Evolutionary conservation across 106 monocot genomes (phyloP).

Genomic region (Alisma plantagoaquatica): DNA sequence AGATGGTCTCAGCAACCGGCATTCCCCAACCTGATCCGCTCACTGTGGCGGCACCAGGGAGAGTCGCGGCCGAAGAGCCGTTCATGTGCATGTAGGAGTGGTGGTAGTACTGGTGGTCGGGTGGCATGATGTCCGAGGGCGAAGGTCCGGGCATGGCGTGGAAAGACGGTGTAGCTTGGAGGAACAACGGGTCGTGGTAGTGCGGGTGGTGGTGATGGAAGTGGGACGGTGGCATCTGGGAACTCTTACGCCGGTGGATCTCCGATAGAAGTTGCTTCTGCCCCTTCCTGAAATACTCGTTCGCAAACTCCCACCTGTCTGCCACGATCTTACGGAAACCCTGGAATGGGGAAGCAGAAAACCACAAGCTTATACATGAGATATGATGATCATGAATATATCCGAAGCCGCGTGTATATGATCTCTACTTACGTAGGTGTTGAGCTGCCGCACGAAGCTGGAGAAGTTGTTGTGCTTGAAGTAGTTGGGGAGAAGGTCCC

Average conservation of each 20-base stretch:
- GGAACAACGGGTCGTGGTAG: conserved; percentile 7
- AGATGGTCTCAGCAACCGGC: not conserved
- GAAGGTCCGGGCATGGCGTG: no score
- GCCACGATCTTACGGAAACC: conserved; percentile 89
- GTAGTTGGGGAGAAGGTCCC: conserved; percentile 72
- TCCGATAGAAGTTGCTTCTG: conserved; percentile 66
- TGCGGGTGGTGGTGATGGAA: not conserved
- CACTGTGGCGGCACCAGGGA: not conserved
- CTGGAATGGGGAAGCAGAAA: conserved; percentile 20
- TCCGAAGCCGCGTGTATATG: no score
- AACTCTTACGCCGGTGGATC: conserved; percentile 56
- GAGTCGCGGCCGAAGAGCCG: not conserved
- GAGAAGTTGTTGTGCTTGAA: conserved; percentile 99
- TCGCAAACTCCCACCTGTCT: conserved; percentile 96
- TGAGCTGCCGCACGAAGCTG: conserved; percentile 85
- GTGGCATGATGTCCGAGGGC: no score
- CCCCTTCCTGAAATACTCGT: conserved; percentile 76
- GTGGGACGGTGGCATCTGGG: not conserved
- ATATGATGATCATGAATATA: not conserved
- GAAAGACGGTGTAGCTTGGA: no score
- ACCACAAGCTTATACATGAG: not conserved
- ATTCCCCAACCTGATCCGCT: not conserved
- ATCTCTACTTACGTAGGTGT: conserved; percentile 48
- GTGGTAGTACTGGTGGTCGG: conserved; percentile 22
- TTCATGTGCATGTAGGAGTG: conserved; percentile 10